phyloP scores from a whole-genome alignment of 106 monocot genomes.

The Dendrobium officinale region DNA sequence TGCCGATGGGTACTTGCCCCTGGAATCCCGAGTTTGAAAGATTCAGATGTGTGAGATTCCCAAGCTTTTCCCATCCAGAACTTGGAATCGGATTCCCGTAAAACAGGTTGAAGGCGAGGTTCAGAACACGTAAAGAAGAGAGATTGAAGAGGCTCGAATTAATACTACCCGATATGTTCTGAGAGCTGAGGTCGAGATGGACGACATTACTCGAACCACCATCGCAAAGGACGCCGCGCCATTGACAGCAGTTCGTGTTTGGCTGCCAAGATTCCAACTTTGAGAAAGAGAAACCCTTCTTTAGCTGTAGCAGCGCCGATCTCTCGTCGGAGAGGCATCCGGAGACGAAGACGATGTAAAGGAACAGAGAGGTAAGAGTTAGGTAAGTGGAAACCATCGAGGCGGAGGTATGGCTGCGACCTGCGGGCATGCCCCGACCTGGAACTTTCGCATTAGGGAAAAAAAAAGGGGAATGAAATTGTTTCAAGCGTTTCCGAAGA shows the following conservation, averaged over 20 bases:
- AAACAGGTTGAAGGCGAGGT: conserved; percentile 28
- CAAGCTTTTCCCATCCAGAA: conserved; percentile 10
- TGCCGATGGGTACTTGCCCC: conserved; percentile 31
- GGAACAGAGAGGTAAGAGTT: neutral
- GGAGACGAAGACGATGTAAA: neutral
- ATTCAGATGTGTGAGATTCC: conserved; percentile 34
- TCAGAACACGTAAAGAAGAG: conserved; percentile 33
- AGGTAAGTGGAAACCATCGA: neutral
- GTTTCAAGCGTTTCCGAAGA: too few relatives aligned
- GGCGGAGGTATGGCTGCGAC: neutral
- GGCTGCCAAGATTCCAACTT: conserved; percentile 23
- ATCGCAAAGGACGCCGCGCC: conserved; percentile 50
- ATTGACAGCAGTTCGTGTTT: conserved; percentile 40
- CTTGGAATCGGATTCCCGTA: conserved; percentile 8
- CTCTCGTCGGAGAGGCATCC: conserved; percentile 1
- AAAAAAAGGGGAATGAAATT: too few relatives aligned
- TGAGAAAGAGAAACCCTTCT: conserved; percentile 8
- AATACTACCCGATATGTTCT: conserved; percentile 20
- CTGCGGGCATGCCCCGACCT: neutral
- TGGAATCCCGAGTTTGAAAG: conserved; percentile 41
- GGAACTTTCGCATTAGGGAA: neutral
- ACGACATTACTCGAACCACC: conserved; percentile 14
- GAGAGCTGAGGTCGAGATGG: conserved; percentile 41
- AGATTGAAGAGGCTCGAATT: conserved; percentile 33
- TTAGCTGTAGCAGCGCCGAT: neutral